Percentiles rank a stretch among this genome's conserved stretches.
Conservation (phyloP, 306 rosid species). For the Comarum palustre region DNA sequence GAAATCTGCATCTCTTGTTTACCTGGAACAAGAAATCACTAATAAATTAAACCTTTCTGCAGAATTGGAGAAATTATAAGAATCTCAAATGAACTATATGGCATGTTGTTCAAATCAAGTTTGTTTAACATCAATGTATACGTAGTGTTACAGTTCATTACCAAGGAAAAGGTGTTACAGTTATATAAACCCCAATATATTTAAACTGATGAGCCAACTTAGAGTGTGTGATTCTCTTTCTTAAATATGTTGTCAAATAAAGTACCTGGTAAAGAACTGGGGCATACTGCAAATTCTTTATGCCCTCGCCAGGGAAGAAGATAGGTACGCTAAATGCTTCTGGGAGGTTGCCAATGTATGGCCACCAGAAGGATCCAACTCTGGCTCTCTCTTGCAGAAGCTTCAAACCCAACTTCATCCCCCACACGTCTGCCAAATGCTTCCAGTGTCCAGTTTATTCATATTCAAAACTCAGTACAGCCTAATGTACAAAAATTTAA, state of each 20-base stretch:
- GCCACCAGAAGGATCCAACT: conserved; percentile 96
- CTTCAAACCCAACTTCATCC: conserved; percentile 93
- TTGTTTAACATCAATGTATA: conserved; percentile 1
- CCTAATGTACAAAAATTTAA: conserved; percentile 44
- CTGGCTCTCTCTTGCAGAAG: conserved; percentile 91
- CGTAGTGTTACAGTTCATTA: conserved; percentile 4
- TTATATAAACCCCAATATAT: background rate
- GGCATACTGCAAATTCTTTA: conserved; percentile 91
- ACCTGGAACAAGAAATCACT: conserved; percentile 53
- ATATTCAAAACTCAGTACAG: conserved; percentile 64
- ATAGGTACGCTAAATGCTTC: conserved; percentile 67
- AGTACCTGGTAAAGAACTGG: conserved; percentile 91
- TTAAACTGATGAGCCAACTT: background rate
- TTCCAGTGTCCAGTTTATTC: conserved; percentile 84
- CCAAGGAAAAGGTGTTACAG: background rate
- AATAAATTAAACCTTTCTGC: conserved; percentile 17
- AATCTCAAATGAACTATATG: conserved; percentile 2
- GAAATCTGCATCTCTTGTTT: conserved; percentile 91
- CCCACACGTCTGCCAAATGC: conserved; percentile 98
- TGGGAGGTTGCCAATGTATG: conserved; percentile 87
- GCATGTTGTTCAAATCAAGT: conserved; percentile 12
- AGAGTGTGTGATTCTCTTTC: background rate
- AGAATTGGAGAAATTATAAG: background rate
- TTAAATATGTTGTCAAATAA: background rate
- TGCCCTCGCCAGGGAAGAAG: conserved; percentile 79